phyloP scores from a whole-genome alignment of 2,329 filamentous ascomycete species.

The Penicillium sp. region DNA sequence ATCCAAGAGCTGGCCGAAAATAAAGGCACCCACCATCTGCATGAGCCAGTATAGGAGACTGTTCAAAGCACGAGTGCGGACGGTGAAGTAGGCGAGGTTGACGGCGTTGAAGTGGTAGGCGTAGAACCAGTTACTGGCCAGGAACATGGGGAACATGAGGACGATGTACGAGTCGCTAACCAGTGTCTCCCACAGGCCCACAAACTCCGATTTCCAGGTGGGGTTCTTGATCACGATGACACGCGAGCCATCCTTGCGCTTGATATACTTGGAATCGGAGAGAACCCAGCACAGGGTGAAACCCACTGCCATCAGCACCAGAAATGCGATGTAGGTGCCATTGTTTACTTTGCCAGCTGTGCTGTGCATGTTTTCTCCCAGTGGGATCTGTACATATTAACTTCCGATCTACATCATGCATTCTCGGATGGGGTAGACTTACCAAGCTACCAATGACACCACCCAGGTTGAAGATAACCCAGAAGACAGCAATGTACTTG shows the following conservation, averaged over 20 bases:
- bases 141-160: slow-evolving; percentile 75
- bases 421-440: slow-evolving; percentile 25
- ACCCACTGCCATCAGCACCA: slow-evolving; percentile 72
- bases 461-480: slow-evolving; percentile 91
- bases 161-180: slow-evolving; percentile 66
- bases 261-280: slow-evolving; percentile 64
- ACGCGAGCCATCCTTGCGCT: slow-evolving; percentile 70
- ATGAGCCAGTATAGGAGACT: slow-evolving; percentile 71
- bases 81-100: slow-evolving; percentile 66
- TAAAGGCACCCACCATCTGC: slow-evolving; percentile 69
- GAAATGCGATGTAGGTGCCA: slow-evolving; percentile 83
- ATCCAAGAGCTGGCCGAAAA: slow-evolving; percentile 70
- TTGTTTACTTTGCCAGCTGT: slow-evolving; percentile 48
- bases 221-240: slow-evolving; percentile 90
- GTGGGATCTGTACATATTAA: slow-evolving; percentile 34
- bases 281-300: slow-evolving; percentile 65
- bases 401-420: not conserved
- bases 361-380: slow-evolving; percentile 45
- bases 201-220: slow-evolving; percentile 72
- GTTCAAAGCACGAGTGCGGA: slow-evolving; percentile 70
- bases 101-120: slow-evolving; percentile 72
- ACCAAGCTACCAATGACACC: slow-evolving; percentile 76
- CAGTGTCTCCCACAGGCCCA: slow-evolving; percentile 70
- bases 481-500: slow-evolving; percentile 83
- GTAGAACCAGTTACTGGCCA: slow-evolving; percentile 74